Conservation (phyloP, 2,329 filamentous ascomycete species). For the Aspergillus ochraceus region DNA sequence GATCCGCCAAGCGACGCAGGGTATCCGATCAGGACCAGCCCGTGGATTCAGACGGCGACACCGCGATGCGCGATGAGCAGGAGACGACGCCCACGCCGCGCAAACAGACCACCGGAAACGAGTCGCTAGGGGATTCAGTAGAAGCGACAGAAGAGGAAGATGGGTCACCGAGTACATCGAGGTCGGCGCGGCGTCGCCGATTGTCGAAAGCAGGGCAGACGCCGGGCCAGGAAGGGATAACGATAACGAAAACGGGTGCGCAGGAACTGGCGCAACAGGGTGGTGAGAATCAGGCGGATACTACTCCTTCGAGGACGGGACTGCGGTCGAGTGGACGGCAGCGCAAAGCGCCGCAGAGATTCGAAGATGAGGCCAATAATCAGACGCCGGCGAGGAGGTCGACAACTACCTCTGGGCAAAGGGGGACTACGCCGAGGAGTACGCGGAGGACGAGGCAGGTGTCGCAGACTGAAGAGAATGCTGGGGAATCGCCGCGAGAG, state of each 20-base stretch:
- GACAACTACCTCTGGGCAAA: slow-evolving; percentile 22
- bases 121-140: slow-evolving; percentile 5
- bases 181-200: slow-evolving; percentile 28
- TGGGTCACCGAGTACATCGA: slow-evolving; percentile 14
- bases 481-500: slow-evolving; percentile 1
- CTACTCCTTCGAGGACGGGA: slow-evolving; percentile 25
- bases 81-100: slow-evolving; percentile 18
- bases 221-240: slow-evolving; percentile 6
- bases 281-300: slow-evolving; percentile 4
- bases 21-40: slow-evolving; percentile 26
- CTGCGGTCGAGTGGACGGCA: slow-evolving; percentile 36
- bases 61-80: slow-evolving; percentile 26
- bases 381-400: slow-evolving; percentile 21
- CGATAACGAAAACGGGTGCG: background rate
- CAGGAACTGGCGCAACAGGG: slow-evolving; percentile 11
- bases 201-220: slow-evolving; percentile 16
- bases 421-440: slow-evolving; percentile 22
- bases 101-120: slow-evolving; percentile 19
- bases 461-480: slow-evolving; percentile 16
- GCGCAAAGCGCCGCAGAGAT: slow-evolving; percentile 34
- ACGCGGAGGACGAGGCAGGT: slow-evolving; percentile 21
- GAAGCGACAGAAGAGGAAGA: slow-evolving; percentile 7
- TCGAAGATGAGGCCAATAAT: slow-evolving; percentile 27
- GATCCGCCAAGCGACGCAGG: slow-evolving; percentile 37
- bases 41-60: slow-evolving; percentile 32